These are phyloP conservation scores for Lathyrus oleraceus DNA, from an alignment of 306 rosid genomes.

Conservation along the genomic window DNA sequence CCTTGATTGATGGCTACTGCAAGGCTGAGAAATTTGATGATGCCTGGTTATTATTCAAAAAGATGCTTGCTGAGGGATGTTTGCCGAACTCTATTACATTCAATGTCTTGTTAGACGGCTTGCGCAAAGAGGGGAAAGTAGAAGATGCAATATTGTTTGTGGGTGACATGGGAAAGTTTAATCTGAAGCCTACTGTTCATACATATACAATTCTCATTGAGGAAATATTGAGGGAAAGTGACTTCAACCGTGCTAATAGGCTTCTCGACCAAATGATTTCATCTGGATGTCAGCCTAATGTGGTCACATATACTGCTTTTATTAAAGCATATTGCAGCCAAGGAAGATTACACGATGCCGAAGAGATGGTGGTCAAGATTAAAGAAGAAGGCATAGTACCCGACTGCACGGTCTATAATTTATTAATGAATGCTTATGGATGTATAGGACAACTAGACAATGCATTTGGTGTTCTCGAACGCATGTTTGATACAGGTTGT, in stretches of 20 bases:
- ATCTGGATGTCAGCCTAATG: conserved; percentile 65
- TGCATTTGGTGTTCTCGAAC: conserved; percentile 72
- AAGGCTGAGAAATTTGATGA: conserved; percentile 58
- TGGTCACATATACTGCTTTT: conserved; percentile 67
- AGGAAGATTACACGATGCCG: conserved; percentile 71
- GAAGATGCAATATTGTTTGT: conserved; percentile 58
- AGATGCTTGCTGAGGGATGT: conserved; percentile 68
- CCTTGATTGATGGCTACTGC: conserved; percentile 80
- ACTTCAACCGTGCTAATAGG: conserved; percentile 57
- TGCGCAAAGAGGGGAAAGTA: conserved; percentile 60
- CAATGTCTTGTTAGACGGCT: conserved; percentile 69
- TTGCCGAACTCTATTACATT: conserved; percentile 62
- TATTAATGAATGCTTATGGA: conserved; percentile 64
- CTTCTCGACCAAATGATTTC: conserved; percentile 58
- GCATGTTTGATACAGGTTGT: conserved; percentile 63
- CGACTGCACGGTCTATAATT: conserved; percentile 55
- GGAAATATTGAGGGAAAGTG: conserved; percentile 55
- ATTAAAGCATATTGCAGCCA: conserved; percentile 70
- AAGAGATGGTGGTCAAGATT: conserved; percentile 59
- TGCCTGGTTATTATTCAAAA: conserved; percentile 55
- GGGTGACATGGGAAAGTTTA: conserved; percentile 56
- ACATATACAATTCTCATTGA: conserved; percentile 68
- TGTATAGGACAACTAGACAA: conserved; percentile 56
- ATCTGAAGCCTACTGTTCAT: conserved; percentile 53
- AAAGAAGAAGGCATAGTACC: conserved; percentile 58